Conservation (phyloP, 1,284 basidiomycete genomes). For the Trichosporon faecale region DNA sequence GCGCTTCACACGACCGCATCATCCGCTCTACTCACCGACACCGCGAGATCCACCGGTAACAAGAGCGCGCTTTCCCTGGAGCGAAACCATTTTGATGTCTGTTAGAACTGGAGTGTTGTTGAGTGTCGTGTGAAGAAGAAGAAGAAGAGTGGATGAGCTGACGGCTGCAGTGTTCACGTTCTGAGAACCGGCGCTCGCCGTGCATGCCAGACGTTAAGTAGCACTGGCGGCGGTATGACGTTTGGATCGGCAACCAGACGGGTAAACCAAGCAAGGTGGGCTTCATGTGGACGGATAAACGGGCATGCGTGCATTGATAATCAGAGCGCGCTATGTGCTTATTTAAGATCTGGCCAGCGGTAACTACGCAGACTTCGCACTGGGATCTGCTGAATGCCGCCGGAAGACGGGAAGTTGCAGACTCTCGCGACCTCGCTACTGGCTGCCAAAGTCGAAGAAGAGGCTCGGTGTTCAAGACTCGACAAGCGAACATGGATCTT, state of each 20-base stretch:
- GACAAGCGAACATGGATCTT: neutral
- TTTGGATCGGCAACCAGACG: neutral
- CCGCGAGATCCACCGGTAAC: conserved; percentile 32
- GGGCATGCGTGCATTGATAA: neutral
- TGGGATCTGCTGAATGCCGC: neutral
- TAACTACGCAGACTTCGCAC: neutral
- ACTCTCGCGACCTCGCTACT: neutral
- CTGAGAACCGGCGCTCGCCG: neutral
- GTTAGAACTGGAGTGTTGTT: neutral
- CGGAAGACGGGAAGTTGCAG: neutral
- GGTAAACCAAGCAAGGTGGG: conserved; percentile 1
- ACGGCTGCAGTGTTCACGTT: neutral
- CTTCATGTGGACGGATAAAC: neutral
- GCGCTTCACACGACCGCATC: neutral
- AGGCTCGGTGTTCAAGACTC: neutral
- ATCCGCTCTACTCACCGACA: conserved; percentile 19
- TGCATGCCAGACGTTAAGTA: neutral
- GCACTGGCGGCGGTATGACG: neutral
- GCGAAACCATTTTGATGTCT: conserved; percentile 18
- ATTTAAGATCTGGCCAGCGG: neutral
- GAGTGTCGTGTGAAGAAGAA: too few relatives aligned
- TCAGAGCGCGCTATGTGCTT: neutral
- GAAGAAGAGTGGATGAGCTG: neutral
- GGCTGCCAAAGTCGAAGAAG: neutral
- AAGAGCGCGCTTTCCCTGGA: conserved; percentile 28